phyloP scores from a whole-genome alignment of 1,139 yeast species.

The Magnusiomyces sp. region DNA sequence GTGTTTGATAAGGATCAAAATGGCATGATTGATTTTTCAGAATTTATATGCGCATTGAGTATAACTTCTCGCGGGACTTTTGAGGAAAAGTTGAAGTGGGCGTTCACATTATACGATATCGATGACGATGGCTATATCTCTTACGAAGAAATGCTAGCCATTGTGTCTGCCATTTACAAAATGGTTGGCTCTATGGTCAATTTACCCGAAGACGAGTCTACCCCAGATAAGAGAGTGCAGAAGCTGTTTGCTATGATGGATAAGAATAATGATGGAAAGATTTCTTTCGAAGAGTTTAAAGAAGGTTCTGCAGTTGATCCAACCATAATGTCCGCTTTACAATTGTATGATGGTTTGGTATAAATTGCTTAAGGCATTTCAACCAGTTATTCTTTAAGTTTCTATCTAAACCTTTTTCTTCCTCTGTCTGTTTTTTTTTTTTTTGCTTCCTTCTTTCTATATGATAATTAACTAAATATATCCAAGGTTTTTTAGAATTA shows the following conservation, averaged over 20 bases:
- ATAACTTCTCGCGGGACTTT: constrained; percentile 81
- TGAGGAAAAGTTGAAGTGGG: constrained; percentile 76
- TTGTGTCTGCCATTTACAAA: constrained; percentile 78
- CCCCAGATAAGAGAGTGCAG: constrained; percentile 81
- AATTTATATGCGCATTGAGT: constrained; percentile 81
- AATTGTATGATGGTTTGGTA: constrained; percentile 48
- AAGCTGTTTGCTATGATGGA: constrained; percentile 71
- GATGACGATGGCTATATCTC: constrained; percentile 67
- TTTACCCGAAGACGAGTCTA: constrained; percentile 81
- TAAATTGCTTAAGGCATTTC: constrained; percentile 9
- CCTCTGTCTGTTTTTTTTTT: neutral
- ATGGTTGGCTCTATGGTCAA: constrained; percentile 96
- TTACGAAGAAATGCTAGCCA: constrained; percentile 69
- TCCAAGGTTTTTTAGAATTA: too few relatives aligned
- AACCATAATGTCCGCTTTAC: constrained; percentile 69
- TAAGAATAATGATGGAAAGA: constrained; percentile 58
- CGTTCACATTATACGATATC: constrained; percentile 79
- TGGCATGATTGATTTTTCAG: constrained; percentile 84
- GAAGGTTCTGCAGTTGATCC: constrained; percentile 77
- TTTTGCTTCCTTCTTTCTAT: neutral
- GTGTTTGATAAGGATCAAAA: constrained; percentile 80
- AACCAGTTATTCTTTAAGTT: neutral
- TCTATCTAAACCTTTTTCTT: neutral
- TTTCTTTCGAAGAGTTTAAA: constrained; percentile 73
- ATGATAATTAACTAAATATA: neutral